These are phyloP conservation scores for Pseudopediastrum boryanum DNA, from an alignment of 139 green algal species.

Conservation along the genomic window DNA sequence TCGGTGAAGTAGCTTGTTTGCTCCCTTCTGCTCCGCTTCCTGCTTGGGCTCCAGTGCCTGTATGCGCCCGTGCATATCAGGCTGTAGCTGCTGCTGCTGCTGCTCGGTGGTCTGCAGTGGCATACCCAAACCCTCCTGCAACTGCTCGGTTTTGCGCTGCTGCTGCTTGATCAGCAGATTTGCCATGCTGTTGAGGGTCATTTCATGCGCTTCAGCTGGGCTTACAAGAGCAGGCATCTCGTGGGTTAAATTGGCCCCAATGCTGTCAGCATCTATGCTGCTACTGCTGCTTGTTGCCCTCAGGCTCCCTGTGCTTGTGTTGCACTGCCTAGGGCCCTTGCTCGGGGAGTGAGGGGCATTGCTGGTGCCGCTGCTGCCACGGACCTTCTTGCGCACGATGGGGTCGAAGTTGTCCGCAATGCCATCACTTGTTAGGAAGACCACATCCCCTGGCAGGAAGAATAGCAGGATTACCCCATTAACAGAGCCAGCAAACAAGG, in stretches of 20 bases:
- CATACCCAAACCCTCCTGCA: background rate
- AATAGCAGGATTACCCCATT: background rate
- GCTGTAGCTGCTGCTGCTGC: conserved; percentile 9
- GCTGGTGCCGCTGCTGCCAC: background rate
- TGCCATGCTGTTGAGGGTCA: too few species aligned
- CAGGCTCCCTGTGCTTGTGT: background rate
- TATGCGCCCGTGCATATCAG: background rate
- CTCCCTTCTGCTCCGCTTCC: background rate
- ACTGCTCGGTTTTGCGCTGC: background rate
- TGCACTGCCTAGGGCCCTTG: background rate
- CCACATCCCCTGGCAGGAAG: conserved; percentile 34
- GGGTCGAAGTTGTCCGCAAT: conserved; percentile 60
- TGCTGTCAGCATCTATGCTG: too few species aligned
- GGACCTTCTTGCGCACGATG: conserved; percentile 43
- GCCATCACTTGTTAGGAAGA: conserved; percentile 53
- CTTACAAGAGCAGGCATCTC: too few species aligned
- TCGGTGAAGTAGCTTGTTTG: background rate
- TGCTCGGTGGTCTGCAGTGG: background rate
- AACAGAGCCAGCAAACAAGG: background rate
- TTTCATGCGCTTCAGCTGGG: too few species aligned
- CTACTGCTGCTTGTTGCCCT: conserved; percentile 3
- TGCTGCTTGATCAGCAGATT: too few species aligned
- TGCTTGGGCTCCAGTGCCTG: conserved; percentile 3
- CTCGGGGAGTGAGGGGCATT: background rate
- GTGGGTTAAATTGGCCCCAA: too few species aligned